These are phyloP conservation scores for Talinum fruticosum DNA, from an alignment of 148 eudicot genomes.

Conservation along the genomic window DNA sequence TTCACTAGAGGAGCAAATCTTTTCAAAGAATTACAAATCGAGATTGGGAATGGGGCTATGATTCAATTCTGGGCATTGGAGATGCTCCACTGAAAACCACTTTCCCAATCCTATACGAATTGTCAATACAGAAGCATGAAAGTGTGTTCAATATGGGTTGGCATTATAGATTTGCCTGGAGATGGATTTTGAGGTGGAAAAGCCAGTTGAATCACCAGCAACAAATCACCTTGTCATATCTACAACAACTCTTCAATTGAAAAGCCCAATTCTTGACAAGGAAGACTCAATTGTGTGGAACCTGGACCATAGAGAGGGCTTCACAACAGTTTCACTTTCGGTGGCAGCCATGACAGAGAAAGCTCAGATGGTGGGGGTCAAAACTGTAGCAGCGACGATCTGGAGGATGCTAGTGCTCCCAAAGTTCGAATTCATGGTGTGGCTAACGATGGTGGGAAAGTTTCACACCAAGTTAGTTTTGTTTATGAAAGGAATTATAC, in stretches of 20 bases:
- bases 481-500: not conserved
- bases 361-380: not conserved
- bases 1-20: not conserved
- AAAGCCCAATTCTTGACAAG: not conserved
- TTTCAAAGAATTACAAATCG: not conserved
- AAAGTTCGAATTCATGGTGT: not conserved
- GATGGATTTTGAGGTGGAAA: not conserved
- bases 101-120: not conserved
- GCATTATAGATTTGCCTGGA: not conserved
- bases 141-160: not conserved
- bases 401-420: not conserved
- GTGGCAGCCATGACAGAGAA: not conserved
- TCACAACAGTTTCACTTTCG: not conserved
- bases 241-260: no score
- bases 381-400: not conserved
- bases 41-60: not conserved
- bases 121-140: not conserved
- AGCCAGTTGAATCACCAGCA: not conserved
- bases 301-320: no score
- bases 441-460: not conserved
- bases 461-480: not conserved
- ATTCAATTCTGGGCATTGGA: not conserved
- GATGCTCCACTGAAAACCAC: not conserved
- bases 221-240: not conserved
- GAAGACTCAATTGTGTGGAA: not conserved